These are phyloP conservation scores for Mortierella sp. DNA, from an alignment of 371 early-diverging fungal genomes.

Conservation along the genomic window DNA sequence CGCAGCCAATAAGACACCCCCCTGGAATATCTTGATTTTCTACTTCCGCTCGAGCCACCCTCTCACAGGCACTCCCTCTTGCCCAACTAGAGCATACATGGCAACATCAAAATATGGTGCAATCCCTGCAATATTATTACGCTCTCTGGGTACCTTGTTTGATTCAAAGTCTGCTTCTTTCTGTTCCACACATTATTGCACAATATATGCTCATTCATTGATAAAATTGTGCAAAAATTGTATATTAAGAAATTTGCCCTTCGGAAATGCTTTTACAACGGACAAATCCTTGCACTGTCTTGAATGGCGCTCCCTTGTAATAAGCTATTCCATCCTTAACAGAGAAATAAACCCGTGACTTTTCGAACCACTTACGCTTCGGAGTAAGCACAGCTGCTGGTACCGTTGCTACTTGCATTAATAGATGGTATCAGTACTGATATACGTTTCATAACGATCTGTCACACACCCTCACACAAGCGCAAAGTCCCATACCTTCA, in stretches of 20 bases:
- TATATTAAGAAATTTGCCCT: slow-evolving; percentile 59
- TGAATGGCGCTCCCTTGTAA: slow-evolving; percentile 63
- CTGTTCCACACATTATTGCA: too few relatives aligned
- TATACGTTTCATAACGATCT: not conserved
- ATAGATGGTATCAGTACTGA: not conserved
- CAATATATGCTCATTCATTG: too few relatives aligned
- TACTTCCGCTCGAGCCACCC: slow-evolving; percentile 20
- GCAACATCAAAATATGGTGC: not conserved
- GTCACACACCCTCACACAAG: too few relatives aligned
- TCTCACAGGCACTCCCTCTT: not conserved
- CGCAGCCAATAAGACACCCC: not conserved
- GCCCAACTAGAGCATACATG: not conserved
- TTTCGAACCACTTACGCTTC: slow-evolving; percentile 69
- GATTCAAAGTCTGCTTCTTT: slow-evolving; percentile 1
- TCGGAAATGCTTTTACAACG: slow-evolving; percentile 56
- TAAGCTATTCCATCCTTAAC: slow-evolving; percentile 62
- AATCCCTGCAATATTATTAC: not conserved
- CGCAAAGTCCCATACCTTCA: slow-evolving; percentile 17
- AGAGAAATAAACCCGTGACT: slow-evolving; percentile 59
- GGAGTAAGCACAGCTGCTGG: slow-evolving; percentile 63
- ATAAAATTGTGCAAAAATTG: too few relatives aligned
- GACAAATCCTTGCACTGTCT: slow-evolving; percentile 62
- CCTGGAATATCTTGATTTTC: not conserved
- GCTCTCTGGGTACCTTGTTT: not conserved
- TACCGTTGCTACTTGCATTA: slow-evolving; percentile 21